A percentile compares a stretch with the other conserved stretches of the same genome.
phyloP scores from a whole-genome alignment of 2,329 filamentous ascomycete species.

The Sphaerulina populicola region DNA sequence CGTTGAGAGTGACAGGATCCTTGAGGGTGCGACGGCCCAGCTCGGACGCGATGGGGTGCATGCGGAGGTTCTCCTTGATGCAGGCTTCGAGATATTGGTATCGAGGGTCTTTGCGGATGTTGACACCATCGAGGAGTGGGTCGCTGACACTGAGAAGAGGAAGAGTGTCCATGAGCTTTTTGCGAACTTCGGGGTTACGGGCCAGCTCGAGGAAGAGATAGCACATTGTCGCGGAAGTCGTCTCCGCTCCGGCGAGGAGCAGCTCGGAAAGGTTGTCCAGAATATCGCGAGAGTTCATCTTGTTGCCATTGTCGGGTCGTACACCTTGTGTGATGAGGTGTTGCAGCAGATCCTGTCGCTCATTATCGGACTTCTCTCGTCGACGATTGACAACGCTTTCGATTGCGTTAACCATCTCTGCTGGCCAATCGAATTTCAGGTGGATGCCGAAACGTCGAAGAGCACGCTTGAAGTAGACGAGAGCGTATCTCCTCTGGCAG shows the following conservation, averaged over 20 bases:
- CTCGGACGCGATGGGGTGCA: slow-evolving; percentile 11
- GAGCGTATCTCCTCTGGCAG: slow-evolving; percentile 1
- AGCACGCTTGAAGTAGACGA: slow-evolving; percentile 13
- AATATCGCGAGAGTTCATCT: slow-evolving; percentile 8
- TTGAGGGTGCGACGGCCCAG: slow-evolving; percentile 4
- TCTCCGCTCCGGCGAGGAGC: slow-evolving; percentile 10
- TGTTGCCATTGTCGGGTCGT: slow-evolving; percentile 6
- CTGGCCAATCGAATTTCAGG: slow-evolving; percentile 12
- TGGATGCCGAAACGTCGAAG: slow-evolving; percentile 2
- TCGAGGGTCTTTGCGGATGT: slow-evolving; percentile 4
- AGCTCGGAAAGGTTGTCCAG: slow-evolving; percentile 11
- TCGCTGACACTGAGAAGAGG: slow-evolving; percentile 3
- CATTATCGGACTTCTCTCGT: neutral
- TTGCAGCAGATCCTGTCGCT: slow-evolving; percentile 4
- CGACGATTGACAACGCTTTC: slow-evolving; percentile 2
- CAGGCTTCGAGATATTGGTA: slow-evolving; percentile 8
- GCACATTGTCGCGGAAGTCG: slow-evolving; percentile 7
- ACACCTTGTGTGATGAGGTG: slow-evolving; percentile 6
- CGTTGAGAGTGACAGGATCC: neutral
- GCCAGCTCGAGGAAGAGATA: slow-evolving; percentile 11
- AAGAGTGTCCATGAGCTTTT: slow-evolving; percentile 1
- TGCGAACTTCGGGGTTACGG: slow-evolving; percentile 5
- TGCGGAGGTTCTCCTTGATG: slow-evolving; percentile 11
- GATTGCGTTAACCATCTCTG: slow-evolving; percentile 8
- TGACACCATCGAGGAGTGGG: slow-evolving; percentile 1